These are phyloP conservation scores for Spathaspora hagerdaliae DNA, from an alignment of 805 yeast species.

Conservation along the genomic window DNA sequence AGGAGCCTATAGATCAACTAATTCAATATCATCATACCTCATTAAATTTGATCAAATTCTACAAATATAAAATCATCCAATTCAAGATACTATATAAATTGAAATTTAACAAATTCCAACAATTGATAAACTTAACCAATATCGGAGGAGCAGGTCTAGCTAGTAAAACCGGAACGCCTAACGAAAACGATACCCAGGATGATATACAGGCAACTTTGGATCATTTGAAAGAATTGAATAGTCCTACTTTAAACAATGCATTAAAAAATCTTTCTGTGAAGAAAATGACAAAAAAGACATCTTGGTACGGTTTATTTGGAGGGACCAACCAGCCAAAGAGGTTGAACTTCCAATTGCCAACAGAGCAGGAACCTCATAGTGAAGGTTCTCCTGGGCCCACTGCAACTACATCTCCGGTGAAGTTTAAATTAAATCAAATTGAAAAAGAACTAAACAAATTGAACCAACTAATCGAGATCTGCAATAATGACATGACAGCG, in stretches of 20 bases:
- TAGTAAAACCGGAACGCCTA: neutral
- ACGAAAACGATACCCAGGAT: neutral
- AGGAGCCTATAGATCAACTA: conserved; percentile 49
- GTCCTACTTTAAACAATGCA: conserved; percentile 36
- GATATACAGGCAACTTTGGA: conserved; percentile 11
- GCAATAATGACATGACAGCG: conserved; percentile 39
- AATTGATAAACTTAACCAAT: conserved; percentile 25
- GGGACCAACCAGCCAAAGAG: conserved; percentile 19
- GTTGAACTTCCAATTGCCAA: conserved; percentile 8
- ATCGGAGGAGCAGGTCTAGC: neutral
- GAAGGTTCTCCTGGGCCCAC: neutral
- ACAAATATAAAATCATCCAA: conserved; percentile 51
- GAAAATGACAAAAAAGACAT: conserved; percentile 25
- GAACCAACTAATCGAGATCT: conserved; percentile 43
- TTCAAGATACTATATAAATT: conserved; percentile 37
- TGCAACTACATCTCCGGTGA: conserved; percentile 12
- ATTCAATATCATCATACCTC: conserved; percentile 42
- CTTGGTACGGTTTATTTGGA: conserved; percentile 44
- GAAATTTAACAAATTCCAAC: conserved; percentile 35
- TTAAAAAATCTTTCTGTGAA: conserved; percentile 27
- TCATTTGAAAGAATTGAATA: conserved; percentile 32
- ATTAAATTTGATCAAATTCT: conserved; percentile 43
- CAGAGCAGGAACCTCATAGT: neutral
- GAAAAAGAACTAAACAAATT: conserved; percentile 42
- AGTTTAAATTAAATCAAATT: conserved; percentile 28